Conservation (phyloP, 371 early-diverging fungal species). For the Circinella minor region DNA sequence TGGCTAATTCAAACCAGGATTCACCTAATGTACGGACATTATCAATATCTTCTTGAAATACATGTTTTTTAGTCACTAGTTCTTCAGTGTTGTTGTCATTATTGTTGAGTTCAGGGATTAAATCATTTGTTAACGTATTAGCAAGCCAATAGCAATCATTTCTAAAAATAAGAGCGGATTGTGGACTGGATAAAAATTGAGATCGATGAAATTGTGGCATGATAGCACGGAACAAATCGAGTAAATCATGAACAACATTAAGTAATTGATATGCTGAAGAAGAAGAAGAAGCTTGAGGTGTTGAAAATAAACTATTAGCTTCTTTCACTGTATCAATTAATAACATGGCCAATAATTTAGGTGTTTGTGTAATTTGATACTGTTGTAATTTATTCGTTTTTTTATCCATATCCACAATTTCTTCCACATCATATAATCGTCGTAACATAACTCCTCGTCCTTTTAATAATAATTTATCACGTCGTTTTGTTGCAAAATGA, state of each 20-base stretch:
- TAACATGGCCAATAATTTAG: slow-evolving; percentile 35
- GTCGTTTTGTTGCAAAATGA: slow-evolving; percentile 42
- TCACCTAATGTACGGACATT: slow-evolving; percentile 29
- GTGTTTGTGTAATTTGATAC: slow-evolving; percentile 49
- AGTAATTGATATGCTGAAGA: slow-evolving; percentile 37
- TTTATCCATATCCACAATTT: slow-evolving; percentile 12
- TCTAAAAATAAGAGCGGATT: slow-evolving; percentile 63
- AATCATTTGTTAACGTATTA: slow-evolving; percentile 25
- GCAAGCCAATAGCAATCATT: slow-evolving; percentile 79
- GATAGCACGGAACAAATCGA: slow-evolving; percentile 59
- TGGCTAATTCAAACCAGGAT: slow-evolving; percentile 38
- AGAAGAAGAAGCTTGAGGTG: slow-evolving; percentile 41
- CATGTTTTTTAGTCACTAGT: slow-evolving; percentile 9
- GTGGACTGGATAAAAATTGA: slow-evolving; percentile 48
- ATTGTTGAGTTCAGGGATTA: neutral
- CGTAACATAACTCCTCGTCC: slow-evolving; percentile 50
- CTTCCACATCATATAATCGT: slow-evolving; percentile 43
- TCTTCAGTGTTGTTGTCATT: slow-evolving; percentile 1
- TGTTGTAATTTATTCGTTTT: slow-evolving; percentile 13
- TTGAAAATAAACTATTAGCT: slow-evolving; percentile 29
- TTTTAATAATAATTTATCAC: slow-evolving; percentile 34
- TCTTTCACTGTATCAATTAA: slow-evolving; percentile 38
- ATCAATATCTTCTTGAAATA: slow-evolving; percentile 13
- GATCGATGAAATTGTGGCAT: slow-evolving; percentile 54
- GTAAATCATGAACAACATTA: slow-evolving; percentile 41